phyloP scores from a whole-genome alignment of 129 eudicot genomes.

The Chrysanthemum makinoi region DNA sequence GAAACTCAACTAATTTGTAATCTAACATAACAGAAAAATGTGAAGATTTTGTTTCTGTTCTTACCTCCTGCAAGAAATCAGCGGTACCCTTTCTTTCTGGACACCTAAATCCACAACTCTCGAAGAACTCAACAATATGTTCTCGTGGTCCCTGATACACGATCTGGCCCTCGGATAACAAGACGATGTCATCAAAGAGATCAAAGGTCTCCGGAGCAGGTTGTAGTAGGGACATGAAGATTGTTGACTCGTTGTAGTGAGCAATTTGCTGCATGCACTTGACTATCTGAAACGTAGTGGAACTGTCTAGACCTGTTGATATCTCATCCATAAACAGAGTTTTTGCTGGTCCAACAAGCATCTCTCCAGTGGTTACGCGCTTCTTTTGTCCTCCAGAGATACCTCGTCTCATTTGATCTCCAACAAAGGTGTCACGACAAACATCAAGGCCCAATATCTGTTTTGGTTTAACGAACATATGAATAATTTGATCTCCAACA shows the following conservation, averaged over 20 bases:
- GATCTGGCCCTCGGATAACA: conserved; percentile 89
- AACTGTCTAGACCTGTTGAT: conserved; percentile 95
- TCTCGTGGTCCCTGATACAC: conserved; percentile 93
- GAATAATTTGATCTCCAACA: not conserved
- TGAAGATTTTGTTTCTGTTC: conserved; percentile 1
- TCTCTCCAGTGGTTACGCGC: conserved; percentile 92
- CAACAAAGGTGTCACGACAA: conserved; percentile 85
- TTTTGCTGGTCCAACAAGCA: conserved; percentile 96
- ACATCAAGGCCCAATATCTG: conserved; percentile 84
- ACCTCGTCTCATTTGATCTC: conserved; percentile 82
- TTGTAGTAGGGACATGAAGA: conserved; percentile 85
- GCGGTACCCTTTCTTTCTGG: conserved; percentile 91
- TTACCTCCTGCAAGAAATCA: conserved; percentile 98
- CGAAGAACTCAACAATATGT: conserved; percentile 75
- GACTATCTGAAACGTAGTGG: conserved; percentile 94
- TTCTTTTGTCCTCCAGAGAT: conserved; percentile 94
- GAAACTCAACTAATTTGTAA: conserved; percentile 1
- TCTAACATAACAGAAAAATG: not conserved
- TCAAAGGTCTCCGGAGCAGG: conserved; percentile 98
- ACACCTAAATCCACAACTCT: conserved; percentile 78
- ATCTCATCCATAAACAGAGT: conserved; percentile 94
- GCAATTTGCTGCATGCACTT: conserved; percentile 89
- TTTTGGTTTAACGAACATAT: conserved; percentile 3
- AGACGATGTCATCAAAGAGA: conserved; percentile 79
- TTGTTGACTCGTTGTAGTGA: conserved; percentile 68